phyloP scores from a whole-genome alignment of 352 stramenopile species.

The Hyaloperonospora arabidopsidis region DNA sequence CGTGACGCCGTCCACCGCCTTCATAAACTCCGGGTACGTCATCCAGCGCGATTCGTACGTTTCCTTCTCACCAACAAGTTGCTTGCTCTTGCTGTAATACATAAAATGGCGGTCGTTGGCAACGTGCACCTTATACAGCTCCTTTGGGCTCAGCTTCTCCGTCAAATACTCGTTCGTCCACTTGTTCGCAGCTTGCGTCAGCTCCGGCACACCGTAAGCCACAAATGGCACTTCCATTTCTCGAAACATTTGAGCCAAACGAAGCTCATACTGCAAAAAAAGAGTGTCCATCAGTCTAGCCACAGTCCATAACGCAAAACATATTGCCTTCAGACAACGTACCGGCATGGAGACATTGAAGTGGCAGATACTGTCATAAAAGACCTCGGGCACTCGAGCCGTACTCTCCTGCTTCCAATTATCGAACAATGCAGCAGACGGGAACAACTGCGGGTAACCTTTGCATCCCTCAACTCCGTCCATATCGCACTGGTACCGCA shows the following conservation, averaged over 20 bases:
- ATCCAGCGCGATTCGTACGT: constrained; percentile 48
- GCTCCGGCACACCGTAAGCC: constrained; percentile 83
- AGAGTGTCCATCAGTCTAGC: background rate
- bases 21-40: constrained; percentile 55
- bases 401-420: constrained; percentile 78
- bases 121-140: constrained; percentile 57
- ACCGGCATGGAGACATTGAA: constrained; percentile 58
- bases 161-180: constrained; percentile 85
- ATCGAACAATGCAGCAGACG: constrained; percentile 55
- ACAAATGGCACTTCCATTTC: constrained; percentile 92
- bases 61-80: constrained; percentile 25
- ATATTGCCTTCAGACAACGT: background rate
- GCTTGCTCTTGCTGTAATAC: constrained; percentile 75
- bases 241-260: constrained; percentile 84
- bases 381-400: constrained; percentile 16
- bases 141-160: constrained; percentile 28
- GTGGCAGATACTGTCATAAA: constrained; percentile 55
- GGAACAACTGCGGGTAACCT: constrained; percentile 64
- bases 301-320: background rate
- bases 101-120: constrained; percentile 91
- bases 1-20: constrained; percentile 24
- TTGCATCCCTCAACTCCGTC: constrained; percentile 30
- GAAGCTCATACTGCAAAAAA: constrained; percentile 52
- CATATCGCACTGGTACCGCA: constrained; percentile 54
- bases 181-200: constrained; percentile 50